Evolutionary conservation across 345 rosid genomes (phyloP).

Genomic region (Lumnitzera littorea): DNA sequence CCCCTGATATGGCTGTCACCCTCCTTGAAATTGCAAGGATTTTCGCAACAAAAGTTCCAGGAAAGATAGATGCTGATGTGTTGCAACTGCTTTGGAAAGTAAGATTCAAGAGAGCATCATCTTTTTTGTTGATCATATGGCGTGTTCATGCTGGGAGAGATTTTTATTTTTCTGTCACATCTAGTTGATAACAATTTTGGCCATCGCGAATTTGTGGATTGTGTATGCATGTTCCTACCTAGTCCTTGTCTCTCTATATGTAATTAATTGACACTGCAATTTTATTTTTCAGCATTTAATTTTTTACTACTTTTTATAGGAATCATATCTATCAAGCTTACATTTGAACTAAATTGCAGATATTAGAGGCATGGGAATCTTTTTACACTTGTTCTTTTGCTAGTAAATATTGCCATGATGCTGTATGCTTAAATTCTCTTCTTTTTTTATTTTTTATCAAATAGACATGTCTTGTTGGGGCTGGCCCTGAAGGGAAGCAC

Average conservation of each 20-base stretch:
- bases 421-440: slow-evolving; percentile 12
- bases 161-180: too few species aligned
- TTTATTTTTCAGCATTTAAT: too few species aligned
- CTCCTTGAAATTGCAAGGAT: slow-evolving; percentile 99
- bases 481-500: slow-evolving; percentile 98
- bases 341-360: too few species aligned
- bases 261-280: too few species aligned
- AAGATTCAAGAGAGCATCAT: slow-evolving; percentile 13
- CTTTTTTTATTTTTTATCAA: background rate
- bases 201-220: too few species aligned
- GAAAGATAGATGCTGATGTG: slow-evolving; percentile 98
- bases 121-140: background rate
- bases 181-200: too few species aligned
- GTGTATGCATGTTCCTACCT: too few species aligned
- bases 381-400: background rate
- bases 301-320: too few species aligned
- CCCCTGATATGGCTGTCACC: slow-evolving; percentile 99
- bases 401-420: background rate
- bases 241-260: too few species aligned
- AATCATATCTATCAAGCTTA: too few species aligned
- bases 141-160: background rate
- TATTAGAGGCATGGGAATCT: too few species aligned
- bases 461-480: slow-evolving; percentile 98
- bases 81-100: slow-evolving; percentile 97
- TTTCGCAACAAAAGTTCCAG: slow-evolving; percentile 98